Evolutionary conservation across 306 rosid genomes (phyloP), one percentile per base, ranked within the genome.

Genomic region (Fragaria vesca): DNA sequence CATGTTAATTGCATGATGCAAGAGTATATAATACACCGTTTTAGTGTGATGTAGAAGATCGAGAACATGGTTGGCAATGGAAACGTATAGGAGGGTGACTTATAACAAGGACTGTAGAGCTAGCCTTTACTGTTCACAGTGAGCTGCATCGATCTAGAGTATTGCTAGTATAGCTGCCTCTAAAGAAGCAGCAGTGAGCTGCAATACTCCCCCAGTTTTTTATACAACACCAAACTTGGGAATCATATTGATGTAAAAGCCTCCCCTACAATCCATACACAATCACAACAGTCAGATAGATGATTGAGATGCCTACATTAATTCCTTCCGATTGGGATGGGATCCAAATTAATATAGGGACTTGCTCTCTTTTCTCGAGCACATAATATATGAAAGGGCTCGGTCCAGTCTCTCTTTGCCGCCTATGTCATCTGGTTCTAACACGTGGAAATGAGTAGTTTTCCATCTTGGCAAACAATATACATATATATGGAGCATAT

Each of bases 121-220:
- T 55, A 57, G 62, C 30, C 62, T 9, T 57, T 57, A 57, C 62
- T 57, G 30, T 57, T 3, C 28, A 20, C 28, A 21, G 28, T n/a
- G 5, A 9, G 15, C 62, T 57, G 30, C 30, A 57, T 57, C 30
- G 12, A 60, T 60, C 17, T 60, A 26, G 66, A 60, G 66, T 2
- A 32, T 4, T 60, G 28, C 13, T 10, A 60, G 36, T 60, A 43
- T 43, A 16, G 66, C 66, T 71, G 75, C 75, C 75, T 30, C 75
- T 30, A 30, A 71, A 30, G 62, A 71, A 50, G 75, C 75, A 50
- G 62, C 75, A 71, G 61, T 17, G 20, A 15, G 38, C 61, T 48
- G 61, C n/a, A 69, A 8, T 40, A 28, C 16, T 16, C 24, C 43
- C 10, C 9, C 69, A 65, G 0, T 5, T 65, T 6, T 5, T 30